Conservation (phyloP, 805 yeast genomes). For the Metschnikowia baotianmanensis region DNA sequence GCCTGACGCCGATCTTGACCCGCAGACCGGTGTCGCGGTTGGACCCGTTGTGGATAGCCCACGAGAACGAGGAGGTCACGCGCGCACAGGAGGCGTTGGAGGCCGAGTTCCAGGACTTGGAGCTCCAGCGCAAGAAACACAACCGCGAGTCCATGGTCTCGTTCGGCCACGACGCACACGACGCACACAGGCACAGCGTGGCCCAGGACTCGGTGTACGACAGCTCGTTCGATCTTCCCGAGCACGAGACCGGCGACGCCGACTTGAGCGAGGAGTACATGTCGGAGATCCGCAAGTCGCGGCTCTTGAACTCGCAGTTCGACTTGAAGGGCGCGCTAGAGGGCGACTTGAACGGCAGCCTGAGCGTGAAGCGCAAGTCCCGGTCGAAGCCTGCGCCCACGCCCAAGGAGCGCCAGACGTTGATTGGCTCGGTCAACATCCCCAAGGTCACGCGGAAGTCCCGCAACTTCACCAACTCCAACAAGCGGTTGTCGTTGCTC, state of each 20-base stretch:
- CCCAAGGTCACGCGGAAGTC: slow-evolving; percentile 74
- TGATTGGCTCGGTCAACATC: slow-evolving; percentile 60
- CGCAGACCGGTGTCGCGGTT: slow-evolving; percentile 56
- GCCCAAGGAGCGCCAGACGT: slow-evolving; percentile 27
- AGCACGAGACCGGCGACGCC: slow-evolving; percentile 33
- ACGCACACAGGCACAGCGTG: slow-evolving; percentile 16
- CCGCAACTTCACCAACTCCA: slow-evolving; percentile 55
- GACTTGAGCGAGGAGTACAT: slow-evolving; percentile 44
- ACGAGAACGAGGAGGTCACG: slow-evolving; percentile 46
- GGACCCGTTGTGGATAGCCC: slow-evolving; percentile 55
- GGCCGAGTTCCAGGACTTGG: slow-evolving; percentile 29
- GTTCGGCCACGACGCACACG: slow-evolving; percentile 27
- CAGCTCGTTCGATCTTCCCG: slow-evolving; percentile 33
- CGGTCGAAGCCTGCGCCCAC: neutral
- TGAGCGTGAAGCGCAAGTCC: slow-evolving; percentile 8
- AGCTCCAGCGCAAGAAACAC: slow-evolving; percentile 15
- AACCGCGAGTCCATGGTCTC: slow-evolving; percentile 37
- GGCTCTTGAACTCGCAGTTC: slow-evolving; percentile 43
- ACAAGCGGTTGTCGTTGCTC: slow-evolving; percentile 68
- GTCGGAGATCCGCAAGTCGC: slow-evolving; percentile 43
- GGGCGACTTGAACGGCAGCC: slow-evolving; percentile 5
- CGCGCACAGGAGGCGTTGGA: slow-evolving; percentile 43
- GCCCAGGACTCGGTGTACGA: slow-evolving; percentile 19
- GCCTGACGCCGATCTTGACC: slow-evolving; percentile 40
- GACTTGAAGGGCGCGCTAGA: slow-evolving; percentile 22